These are phyloP conservation scores for Naganishia vaughanmartiniae DNA, from an alignment of 768 basidiomycete genomes.

Conservation along the genomic window DNA sequence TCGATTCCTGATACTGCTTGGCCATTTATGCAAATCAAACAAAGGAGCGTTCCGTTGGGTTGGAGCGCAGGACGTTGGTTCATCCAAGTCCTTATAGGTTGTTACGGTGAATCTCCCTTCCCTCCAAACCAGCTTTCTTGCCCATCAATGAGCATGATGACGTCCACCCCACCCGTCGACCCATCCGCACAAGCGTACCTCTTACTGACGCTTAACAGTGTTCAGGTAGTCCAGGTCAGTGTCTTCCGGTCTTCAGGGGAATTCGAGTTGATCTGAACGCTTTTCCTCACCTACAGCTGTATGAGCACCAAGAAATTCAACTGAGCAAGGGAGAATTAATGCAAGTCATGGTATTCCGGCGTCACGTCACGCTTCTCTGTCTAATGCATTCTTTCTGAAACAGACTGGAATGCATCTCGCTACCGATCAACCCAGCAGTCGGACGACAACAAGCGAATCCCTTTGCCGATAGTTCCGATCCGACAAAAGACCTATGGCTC, in stretches of 20 bases:
- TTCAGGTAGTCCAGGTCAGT: slow-evolving; percentile 45
- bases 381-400: slow-evolving; percentile 55
- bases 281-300: slow-evolving; percentile 31
- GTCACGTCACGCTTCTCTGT: neutral
- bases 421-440: slow-evolving; percentile 49
- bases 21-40: too few species aligned
- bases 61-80: neutral
- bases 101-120: neutral
- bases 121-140: neutral
- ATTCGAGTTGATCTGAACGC: neutral
- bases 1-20: too few species aligned
- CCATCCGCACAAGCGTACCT: slow-evolving; percentile 42
- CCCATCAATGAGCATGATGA: neutral
- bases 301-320: slow-evolving; percentile 39
- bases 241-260: too few species aligned
- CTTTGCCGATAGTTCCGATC: slow-evolving; percentile 44
- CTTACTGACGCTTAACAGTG: slow-evolving; percentile 46
- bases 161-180: slow-evolving; percentile 9
- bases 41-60: too few species aligned
- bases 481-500: slow-evolving; percentile 65
- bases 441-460: slow-evolving; percentile 46
- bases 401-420: slow-evolving; percentile 57
- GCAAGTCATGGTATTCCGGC: neutral
- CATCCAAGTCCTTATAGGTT: neutral
- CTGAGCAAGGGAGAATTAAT: slow-evolving; percentile 45